Base-by-base conservation (phyloP, 257 asterid species). In the Prunella vulgaris region DNA sequence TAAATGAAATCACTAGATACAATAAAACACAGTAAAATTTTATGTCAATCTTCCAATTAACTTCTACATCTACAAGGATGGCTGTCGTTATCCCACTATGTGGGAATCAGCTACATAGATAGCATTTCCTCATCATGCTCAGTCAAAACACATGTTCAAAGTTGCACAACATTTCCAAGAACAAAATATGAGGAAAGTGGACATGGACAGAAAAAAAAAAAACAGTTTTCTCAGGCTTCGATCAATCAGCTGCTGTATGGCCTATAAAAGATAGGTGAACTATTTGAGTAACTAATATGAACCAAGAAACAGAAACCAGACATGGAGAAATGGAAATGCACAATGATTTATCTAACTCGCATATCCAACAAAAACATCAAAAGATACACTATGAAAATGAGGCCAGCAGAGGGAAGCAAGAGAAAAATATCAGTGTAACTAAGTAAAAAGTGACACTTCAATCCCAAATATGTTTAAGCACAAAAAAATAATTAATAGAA, bases 351-450 rank as follows among this genome's bases (percentile, higher is more conserved):
- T 18, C 24, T 46, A 44, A 33, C 13, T 10, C 18, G 44, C 57
- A 60, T 21, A 60, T 66, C 60, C 51, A 56, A 51, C n/a, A 56
- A 72, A 56, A 40, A 58, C 28, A 56, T 32, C 8, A 20, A 32
- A 63, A 14, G 60, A 52, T 58, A 15, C 32, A 60, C 51, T 12
- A 4, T 35, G 64, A 15, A 20, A 40, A 68, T 60, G 56, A 52
- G 59, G 63, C 46, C 60, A 71, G 53, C 69, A 20, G 9, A 35
- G 28, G 21, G 27, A 57, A 64, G 42, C 49, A 78, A 75, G 58
- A 38, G 51, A 59, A 40, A n/a, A 57, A 17, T 27, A 56, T 30
- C 44, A 59, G 42, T 30, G 67, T 46, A 68, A 35, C 67, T 49
- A 48, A n/a, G n/a, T n/a, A n/a, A 66, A 60, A 49, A 56, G 58